These are phyloP conservation scores for Syncephalastrum racemosum DNA, from an alignment of 371 early-diverging fungal species.

Conservation along the genomic window DNA sequence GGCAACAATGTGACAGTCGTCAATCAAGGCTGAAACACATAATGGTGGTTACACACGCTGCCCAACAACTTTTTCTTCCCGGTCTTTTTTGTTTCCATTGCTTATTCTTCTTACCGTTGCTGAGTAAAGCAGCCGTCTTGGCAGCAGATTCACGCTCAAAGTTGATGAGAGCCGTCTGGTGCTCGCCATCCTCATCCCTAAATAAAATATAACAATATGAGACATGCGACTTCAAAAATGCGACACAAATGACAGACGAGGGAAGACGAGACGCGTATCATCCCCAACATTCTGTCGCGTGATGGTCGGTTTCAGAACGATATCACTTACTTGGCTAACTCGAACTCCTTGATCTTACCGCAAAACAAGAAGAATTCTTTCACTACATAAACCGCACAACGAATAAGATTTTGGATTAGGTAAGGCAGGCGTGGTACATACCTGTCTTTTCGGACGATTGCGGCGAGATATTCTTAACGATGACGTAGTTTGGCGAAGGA, in stretches of 20 bases:
- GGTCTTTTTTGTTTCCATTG: not conserved
- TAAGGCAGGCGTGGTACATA: constrained; percentile 16
- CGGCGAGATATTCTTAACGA: constrained; percentile 58
- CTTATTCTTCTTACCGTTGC: constrained; percentile 44
- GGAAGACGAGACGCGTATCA: constrained; percentile 1
- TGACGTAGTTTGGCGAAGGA: constrained; percentile 54
- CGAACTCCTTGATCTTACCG: constrained; percentile 66
- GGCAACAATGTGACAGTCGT: constrained; percentile 59
- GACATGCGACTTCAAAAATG: not conserved
- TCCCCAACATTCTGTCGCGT: not conserved
- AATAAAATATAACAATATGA: constrained; percentile 3
- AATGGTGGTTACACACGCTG: not conserved
- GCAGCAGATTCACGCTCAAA: constrained; percentile 68
- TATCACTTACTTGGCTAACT: constrained; percentile 54
- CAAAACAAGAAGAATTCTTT: constrained; percentile 72
- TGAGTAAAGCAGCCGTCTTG: constrained; percentile 66
- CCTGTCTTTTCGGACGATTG: constrained; percentile 55
- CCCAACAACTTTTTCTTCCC: too few species aligned
- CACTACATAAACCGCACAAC: constrained; percentile 28
- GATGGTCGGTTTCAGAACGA: not conserved
- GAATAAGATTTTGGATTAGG: not conserved
- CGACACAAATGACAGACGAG: not conserved
- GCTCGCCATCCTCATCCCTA: constrained; percentile 46
- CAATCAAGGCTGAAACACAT: constrained; percentile 52
- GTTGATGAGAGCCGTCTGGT: constrained; percentile 57